These are phyloP conservation scores for Stereocaulon alpinum DNA, from an alignment of 495 filamentous ascomycete genomes.

Conservation along the genomic window DNA sequence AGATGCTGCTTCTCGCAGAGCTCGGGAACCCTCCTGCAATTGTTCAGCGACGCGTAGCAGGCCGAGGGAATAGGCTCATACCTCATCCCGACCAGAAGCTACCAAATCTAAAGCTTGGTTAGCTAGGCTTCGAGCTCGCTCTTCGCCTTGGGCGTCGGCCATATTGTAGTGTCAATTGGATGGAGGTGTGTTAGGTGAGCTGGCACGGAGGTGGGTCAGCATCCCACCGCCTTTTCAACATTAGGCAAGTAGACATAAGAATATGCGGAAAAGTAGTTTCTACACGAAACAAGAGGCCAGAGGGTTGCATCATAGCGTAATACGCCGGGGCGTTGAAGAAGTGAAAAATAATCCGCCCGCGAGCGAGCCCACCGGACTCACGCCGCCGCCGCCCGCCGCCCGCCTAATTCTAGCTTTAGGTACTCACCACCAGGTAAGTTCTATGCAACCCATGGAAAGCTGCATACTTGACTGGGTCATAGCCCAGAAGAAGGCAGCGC, in stretches of 20 bases:
- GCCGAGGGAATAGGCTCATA: constrained; percentile 23
- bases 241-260: background rate
- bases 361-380: too few species aligned
- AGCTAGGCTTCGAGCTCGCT: constrained; percentile 40
- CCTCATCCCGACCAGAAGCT: constrained; percentile 40
- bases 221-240: background rate
- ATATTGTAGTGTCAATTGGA: constrained; percentile 24
- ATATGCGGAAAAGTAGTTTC: background rate
- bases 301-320: too few species aligned
- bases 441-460: too few species aligned
- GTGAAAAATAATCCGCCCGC: too few species aligned
- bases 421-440: too few species aligned
- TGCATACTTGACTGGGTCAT: too few species aligned
- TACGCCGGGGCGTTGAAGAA: too few species aligned
- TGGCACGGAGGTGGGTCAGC: background rate
- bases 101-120: constrained; percentile 41
- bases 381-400: too few species aligned
- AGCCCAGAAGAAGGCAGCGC: background rate
- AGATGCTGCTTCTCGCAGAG: constrained; percentile 52
- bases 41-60: constrained; percentile 14
- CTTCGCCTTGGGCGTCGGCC: constrained; percentile 38
- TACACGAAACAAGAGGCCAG: too few species aligned
- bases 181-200: background rate
- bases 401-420: too few species aligned
- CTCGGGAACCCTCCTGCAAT: constrained; percentile 44